A percentile compares a stretch with the other conserved stretches of the same genome.
Conservation (phyloP, 2,329 filamentous ascomycete genomes). For the Cercospora canescens region DNA sequence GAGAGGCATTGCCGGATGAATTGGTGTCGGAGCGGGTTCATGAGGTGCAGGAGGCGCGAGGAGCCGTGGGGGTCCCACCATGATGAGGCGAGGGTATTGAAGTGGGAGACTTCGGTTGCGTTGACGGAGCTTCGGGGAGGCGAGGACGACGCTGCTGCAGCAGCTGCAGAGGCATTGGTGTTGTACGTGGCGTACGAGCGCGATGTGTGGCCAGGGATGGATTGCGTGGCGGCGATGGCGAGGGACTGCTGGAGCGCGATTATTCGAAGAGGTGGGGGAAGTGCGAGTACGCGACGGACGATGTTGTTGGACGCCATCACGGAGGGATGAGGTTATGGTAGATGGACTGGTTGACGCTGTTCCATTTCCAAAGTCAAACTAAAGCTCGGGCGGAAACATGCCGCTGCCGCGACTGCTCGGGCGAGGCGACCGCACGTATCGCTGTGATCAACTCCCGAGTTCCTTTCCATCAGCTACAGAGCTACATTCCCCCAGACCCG, state of each 20-base stretch:
- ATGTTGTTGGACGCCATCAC: constrained; percentile 12
- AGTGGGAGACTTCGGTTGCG: constrained; percentile 86
- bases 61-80: constrained; percentile 98
- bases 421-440: background rate
- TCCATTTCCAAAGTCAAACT: background rate
- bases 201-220: background rate
- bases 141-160: constrained; percentile 3
- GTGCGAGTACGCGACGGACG: constrained; percentile 4
- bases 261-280: constrained; percentile 12
- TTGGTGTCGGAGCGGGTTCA: constrained; percentile 95
- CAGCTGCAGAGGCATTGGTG: constrained; percentile 17
- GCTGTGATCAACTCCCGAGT: background rate
- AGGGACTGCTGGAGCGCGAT: constrained; percentile 12
- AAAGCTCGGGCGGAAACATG: background rate
- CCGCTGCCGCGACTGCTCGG: background rate
- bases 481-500: background rate
- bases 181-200: constrained; percentile 25
- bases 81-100: constrained; percentile 85
- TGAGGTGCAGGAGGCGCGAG: constrained; percentile 88
- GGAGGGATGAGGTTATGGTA: background rate
- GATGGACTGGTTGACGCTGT: background rate
- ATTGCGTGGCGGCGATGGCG: background rate
- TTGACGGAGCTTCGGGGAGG: constrained; percentile 68
- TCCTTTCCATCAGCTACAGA: background rate
- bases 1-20: constrained; percentile 73